These are phyloP conservation scores for Cladophialophora yegresii DNA, from an alignment of 2,329 filamentous ascomycete genomes.

Conservation along the genomic window DNA sequence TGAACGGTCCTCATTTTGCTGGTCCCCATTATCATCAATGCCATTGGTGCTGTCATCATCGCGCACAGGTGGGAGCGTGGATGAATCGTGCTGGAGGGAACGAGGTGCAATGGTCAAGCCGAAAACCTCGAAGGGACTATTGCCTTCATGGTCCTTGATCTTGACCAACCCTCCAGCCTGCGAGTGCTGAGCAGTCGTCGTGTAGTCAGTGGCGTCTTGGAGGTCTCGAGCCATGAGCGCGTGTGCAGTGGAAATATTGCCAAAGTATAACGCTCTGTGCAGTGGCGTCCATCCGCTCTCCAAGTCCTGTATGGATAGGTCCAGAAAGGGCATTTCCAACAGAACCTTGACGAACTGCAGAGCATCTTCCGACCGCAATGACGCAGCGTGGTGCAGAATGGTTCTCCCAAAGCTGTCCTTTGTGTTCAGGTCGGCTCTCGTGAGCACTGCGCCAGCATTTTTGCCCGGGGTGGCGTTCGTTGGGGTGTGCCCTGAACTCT, in stretches of 20 bases:
- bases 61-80: slow-evolving; percentile 37
- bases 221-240: slow-evolving; percentile 77
- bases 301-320: slow-evolving; percentile 81
- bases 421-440: slow-evolving; percentile 74
- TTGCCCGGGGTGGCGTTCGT: slow-evolving; percentile 16
- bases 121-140: slow-evolving; percentile 92
- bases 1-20: slow-evolving; percentile 39
- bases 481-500: slow-evolving; percentile 29
- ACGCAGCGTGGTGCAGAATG: slow-evolving; percentile 78
- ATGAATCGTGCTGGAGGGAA: slow-evolving; percentile 53
- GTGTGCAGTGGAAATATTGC: slow-evolving; percentile 83
- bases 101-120: slow-evolving; percentile 80
- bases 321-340: slow-evolving; percentile 77
- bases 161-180: slow-evolving; percentile 75
- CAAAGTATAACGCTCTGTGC: slow-evolving; percentile 85
- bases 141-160: slow-evolving; percentile 92
- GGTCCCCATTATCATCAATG: slow-evolving; percentile 53
- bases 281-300: slow-evolving; percentile 97
- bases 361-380: slow-evolving; percentile 69
- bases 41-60: slow-evolving; percentile 39
- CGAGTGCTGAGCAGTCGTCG: slow-evolving; percentile 59
- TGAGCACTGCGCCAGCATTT: slow-evolving; percentile 44
- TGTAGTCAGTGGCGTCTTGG: slow-evolving; percentile 64
- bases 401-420: slow-evolving; percentile 81
- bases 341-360: slow-evolving; percentile 75